Percentiles rank a stretch among this genome's conserved stretches.
Evolutionary conservation across 2,329 filamentous ascomycete genomes (phyloP).

Genomic region (Pseudogymnoascus sp.): DNA sequence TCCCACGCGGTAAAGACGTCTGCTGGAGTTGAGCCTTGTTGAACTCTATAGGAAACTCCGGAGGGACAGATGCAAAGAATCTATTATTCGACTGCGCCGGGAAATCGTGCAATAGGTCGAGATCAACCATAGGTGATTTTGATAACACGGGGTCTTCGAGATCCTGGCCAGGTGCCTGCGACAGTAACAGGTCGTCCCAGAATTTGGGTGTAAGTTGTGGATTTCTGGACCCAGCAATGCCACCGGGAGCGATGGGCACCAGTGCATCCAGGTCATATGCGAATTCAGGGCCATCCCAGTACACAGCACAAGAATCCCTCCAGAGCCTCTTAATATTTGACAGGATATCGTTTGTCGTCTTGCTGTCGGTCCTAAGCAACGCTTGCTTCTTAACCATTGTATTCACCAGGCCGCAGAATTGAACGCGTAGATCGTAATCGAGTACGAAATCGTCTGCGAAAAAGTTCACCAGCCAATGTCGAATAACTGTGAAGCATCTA

Average conservation of each 20-base stretch:
- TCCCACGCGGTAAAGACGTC: not conserved
- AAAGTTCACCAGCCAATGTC: conserved; percentile 98
- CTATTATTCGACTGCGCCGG: not conserved
- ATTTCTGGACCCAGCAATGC: conserved; percentile 56
- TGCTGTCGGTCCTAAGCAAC: conserved; percentile 9
- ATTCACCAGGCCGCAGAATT: conserved; percentile 79
- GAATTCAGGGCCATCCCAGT: conserved; percentile 73
- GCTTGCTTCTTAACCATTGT: conserved; percentile 17
- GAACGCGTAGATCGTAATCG: conserved; percentile 63
- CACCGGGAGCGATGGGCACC: conserved; percentile 66
- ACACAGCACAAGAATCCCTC: conserved; percentile 81
- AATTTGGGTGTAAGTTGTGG: conserved; percentile 47
- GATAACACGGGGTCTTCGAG: not conserved
- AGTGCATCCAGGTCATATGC: conserved; percentile 54
- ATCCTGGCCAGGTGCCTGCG: not conserved
- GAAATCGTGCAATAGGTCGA: not conserved
- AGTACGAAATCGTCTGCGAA: conserved; percentile 89
- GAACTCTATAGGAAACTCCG: conserved; percentile 1
- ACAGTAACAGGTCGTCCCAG: conserved; percentile 35
- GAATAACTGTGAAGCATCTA: conserved; percentile 85
- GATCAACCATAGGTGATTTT: not conserved
- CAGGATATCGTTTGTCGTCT: conserved; percentile 34
- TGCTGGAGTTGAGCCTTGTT: not conserved
- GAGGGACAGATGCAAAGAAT: not conserved
- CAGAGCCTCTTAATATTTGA: conserved; percentile 95